Evolutionary conservation across 1,284 basidiomycete genomes (phyloP).

Genomic region (Thecaphora thlaspeos): DNA sequence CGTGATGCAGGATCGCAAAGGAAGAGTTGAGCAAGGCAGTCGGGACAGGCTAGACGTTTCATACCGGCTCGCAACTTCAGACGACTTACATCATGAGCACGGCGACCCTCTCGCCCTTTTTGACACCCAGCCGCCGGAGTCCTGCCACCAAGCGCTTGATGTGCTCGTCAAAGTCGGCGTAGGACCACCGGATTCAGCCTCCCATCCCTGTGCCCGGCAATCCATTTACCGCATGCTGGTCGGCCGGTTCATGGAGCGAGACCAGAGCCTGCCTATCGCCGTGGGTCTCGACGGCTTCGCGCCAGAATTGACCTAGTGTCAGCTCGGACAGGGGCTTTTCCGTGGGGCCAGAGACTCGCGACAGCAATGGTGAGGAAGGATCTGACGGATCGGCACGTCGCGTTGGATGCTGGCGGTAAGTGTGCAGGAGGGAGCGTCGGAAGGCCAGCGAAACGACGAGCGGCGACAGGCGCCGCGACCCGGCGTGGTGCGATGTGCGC

Average conservation of each 20-base stretch:
- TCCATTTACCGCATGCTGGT: conserved; percentile 63
- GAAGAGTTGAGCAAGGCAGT: not conserved
- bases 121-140: conserved; percentile 67
- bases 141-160: conserved; percentile 71
- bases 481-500: too few species aligned
- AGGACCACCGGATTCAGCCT: conserved; percentile 72
- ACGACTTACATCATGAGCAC: conserved; percentile 67
- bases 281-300: conserved; percentile 64
- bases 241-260: conserved; percentile 66
- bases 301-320: conserved; percentile 70
- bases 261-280: conserved; percentile 67
- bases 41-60: not conserved
- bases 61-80: not conserved
- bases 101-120: conserved; percentile 74
- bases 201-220: conserved; percentile 52
- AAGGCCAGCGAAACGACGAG: too few species aligned
- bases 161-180: conserved; percentile 69
- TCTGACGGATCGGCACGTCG: conserved; percentile 3
- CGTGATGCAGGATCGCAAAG: too few species aligned
- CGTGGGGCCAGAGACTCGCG: conserved; percentile 62
- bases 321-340: conserved; percentile 66
- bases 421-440: not conserved
- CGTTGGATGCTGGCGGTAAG: conserved; percentile 20
- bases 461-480: too few species aligned
- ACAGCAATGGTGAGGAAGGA: conserved; percentile 18